Percentiles rank a stretch among this genome's conserved stretches.
These are phyloP conservation scores for Ceratobasidium sp. DNA, from an alignment of 1,284 basidiomycete species.

Conservation along the genomic window DNA sequence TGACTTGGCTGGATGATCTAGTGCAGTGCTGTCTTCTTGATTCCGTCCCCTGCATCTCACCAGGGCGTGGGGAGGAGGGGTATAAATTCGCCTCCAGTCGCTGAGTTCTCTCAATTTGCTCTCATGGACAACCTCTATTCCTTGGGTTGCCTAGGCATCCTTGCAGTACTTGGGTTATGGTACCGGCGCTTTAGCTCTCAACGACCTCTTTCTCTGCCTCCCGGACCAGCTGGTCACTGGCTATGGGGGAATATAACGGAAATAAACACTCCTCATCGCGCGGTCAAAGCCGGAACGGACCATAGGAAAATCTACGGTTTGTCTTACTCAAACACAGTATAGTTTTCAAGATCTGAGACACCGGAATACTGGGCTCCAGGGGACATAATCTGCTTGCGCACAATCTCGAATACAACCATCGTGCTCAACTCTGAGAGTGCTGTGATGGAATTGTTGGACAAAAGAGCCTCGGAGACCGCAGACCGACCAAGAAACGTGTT, in stretches of 20 bases:
- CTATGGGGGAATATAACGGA: conserved; percentile 30
- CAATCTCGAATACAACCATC: conserved; percentile 5
- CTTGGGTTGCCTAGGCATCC: too few relatives aligned
- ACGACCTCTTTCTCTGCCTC: conserved; percentile 3
- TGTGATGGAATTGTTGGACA: conserved; percentile 12
- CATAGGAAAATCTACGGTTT: conserved; percentile 15
- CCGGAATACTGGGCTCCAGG: not conserved
- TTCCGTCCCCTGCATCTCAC: too few relatives aligned
- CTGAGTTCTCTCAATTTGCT: too few relatives aligned
- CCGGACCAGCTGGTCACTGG: conserved; percentile 27
- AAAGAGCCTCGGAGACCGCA: conserved; percentile 17
- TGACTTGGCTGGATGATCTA: too few relatives aligned
- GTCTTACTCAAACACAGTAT: not conserved
- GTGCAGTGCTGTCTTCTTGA: too few relatives aligned
- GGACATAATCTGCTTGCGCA: conserved; percentile 18
- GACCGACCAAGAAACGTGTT: conserved; percentile 34
- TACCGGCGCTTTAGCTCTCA: too few relatives aligned
- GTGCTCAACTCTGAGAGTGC: conserved; percentile 14
- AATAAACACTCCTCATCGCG: conserved; percentile 13
- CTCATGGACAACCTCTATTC: too few relatives aligned
- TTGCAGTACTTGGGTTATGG: too few relatives aligned
- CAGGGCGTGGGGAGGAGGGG: too few relatives aligned
- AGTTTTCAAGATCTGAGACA: not conserved
- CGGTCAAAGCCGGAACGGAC: conserved; percentile 26
- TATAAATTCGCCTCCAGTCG: too few relatives aligned